Base-by-base conservation (phyloP, 371 early-diverging fungal species). In the Mucor ambiguus region DNA sequence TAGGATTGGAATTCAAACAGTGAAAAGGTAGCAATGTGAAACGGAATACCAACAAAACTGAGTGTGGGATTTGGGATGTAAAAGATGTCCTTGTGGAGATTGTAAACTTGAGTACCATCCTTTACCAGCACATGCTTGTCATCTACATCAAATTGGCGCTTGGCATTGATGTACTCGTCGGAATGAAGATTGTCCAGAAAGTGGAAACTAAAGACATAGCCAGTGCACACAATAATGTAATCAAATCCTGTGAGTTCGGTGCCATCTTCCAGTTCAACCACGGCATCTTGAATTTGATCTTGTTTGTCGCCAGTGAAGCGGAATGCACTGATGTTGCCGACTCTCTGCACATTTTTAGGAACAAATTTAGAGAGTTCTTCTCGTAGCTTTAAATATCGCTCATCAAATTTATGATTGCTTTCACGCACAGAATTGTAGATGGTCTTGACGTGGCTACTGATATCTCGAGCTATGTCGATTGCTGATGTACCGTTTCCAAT, bases 211-310 rank as follows among this genome's bases (percentile, higher is more conserved):
- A 80, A 86, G 0, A 85, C 69, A 64, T 87, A 89, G 0, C 89
- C 90, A 1, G 90, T 90, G 22, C 86, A 87, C 60, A 85, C 85
- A 3, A 89, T 73, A 14, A 89, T 62, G 6, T 46, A 44, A 61
- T 90, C 85, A 0, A 85, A 64, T 7, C 74, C 60, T 20, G 64
- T 68, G 0, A 85, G 62, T 8, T 30, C 3, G 0, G 75, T 68
- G 9, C 82, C 83, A 58, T 86, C 86, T 22, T 64, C 61, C 41
- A 79, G 80, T 52, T 72, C 71, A 24, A 86, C 58, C 4, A 60
- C 63, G 1, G 64, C 62, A 29, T 56, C 66, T 60, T 60, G 64
- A 16, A 69, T 43, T 6, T 38, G 5, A 8, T 54, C 28, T 33
- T 32, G 8, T 4, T 37, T n/a, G 32, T 4, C n/a, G 18, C 18